A percentile compares a stretch with the other conserved stretches of the same genome.
phyloP scores from a whole-genome alignment of 192 early-diverging fungal genomes.

The Rhizoclosmatium sp. region DNA sequence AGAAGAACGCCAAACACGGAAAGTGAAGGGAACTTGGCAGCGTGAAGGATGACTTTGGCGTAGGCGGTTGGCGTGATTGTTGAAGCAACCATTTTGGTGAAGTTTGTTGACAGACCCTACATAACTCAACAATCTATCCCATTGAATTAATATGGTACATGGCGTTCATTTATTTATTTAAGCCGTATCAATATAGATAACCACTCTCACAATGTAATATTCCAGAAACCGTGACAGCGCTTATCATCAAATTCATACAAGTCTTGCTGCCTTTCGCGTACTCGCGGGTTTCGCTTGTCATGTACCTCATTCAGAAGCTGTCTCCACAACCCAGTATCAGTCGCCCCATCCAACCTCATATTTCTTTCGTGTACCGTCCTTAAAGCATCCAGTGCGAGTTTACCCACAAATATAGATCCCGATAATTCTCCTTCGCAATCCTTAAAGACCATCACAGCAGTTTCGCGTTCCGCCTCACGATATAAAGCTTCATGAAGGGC shows the following conservation, averaged over 20 bases:
- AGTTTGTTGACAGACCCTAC: neutral
- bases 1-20: constrained; percentile 85
- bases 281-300: neutral
- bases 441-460: constrained; percentile 1
- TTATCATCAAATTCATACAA: constrained; percentile 3
- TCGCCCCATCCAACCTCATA: too few species aligned
- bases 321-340: neutral
- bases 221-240: neutral
- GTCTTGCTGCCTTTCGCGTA: neutral
- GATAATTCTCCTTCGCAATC: neutral
- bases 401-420: neutral
- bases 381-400: too few species aligned
- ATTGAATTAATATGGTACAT: neutral
- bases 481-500: constrained; percentile 16
- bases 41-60: constrained; percentile 79
- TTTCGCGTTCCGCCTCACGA: neutral
- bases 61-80: constrained; percentile 61
- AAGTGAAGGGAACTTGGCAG: constrained; percentile 79
- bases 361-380: too few species aligned
- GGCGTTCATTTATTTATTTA: too few species aligned
- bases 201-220: neutral
- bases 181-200: too few species aligned
- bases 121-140: neutral
- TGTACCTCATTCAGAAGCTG: neutral
- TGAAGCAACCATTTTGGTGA: neutral